Evolutionary conservation across 306 rosid species (phyloP).

Genomic region (Medicago truncatula): MtrunA17r5.0-ANR NC_053045.1:58368001-58368500

Average conservation of each 20-base stretch:
- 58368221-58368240: background rate
- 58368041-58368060: background rate
- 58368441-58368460: too few relatives aligned
- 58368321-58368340: too few relatives aligned
- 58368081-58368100: slow-evolving; percentile 43
- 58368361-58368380: too few relatives aligned
- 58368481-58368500: too few relatives aligned
- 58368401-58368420: too few relatives aligned
- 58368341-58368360: too few relatives aligned
- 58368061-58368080: slow-evolving; percentile 41
- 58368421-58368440: too few relatives aligned
- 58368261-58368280: background rate
- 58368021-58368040: background rate
- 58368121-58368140: slow-evolving; percentile 49
- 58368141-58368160: slow-evolving; percentile 42
- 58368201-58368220: slow-evolving; percentile 16
- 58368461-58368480: too few relatives aligned
- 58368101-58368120: slow-evolving; percentile 30
- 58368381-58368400: too few relatives aligned
- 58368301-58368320: too few relatives aligned
- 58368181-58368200: slow-evolving; percentile 38
- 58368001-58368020: slow-evolving; percentile 27
- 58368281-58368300: background rate
- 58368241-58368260: background rate
- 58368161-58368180: slow-evolving; percentile 25